Base-by-base conservation (phyloP, 345 rosid species). In the Pugionium cornutum region DNA sequence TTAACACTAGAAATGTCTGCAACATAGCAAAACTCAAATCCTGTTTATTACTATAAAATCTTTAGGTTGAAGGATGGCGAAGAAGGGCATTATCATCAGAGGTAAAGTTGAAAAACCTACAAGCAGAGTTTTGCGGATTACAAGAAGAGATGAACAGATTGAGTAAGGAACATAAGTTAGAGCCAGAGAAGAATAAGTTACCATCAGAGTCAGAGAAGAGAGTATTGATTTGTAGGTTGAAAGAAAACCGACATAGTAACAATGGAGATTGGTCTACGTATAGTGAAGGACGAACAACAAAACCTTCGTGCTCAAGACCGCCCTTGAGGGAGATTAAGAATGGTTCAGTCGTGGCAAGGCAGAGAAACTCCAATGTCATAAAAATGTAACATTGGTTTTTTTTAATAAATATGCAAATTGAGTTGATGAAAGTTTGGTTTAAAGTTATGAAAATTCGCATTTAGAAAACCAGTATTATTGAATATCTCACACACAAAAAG, bases 61-160 rank as follows among this genome's bases (percentile, higher is more conserved):
- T 51, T 28, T 51, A 92, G 97, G 90, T 79, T 58, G 82, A 84
- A 72, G 91, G 85, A 72, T 90, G 96, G 97, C 75, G 83, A 62
- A 75, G 67, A 56, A 88, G 75, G 66, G 95, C 95, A 1, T n/a
- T 71, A 5, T 71, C 76, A 40, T 78, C 81, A 0, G 98, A 89
- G 66, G 62, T 74, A 4, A 84, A 79, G 75, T 2, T 68, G 26
- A 81, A 66, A 6, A 87, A 71, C 63, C 62, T 85, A 29, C 81
- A 84, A 75, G 67, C 60, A 44, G 74, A 79, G 51, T 73, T 83
- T 64, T 68, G 64, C 0, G 9, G 67, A 45, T 87, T 84, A 56
- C 76, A 61, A 32, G 77, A 62, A 35, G 84, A 89, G 80, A 53
- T 82, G 11, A 79, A 78, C 47, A 75, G 75, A 44, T 31, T 75